Evolutionary conservation across 345 rosid genomes (phyloP).

Genomic region (Arabidopsis arenosa): DNA sequence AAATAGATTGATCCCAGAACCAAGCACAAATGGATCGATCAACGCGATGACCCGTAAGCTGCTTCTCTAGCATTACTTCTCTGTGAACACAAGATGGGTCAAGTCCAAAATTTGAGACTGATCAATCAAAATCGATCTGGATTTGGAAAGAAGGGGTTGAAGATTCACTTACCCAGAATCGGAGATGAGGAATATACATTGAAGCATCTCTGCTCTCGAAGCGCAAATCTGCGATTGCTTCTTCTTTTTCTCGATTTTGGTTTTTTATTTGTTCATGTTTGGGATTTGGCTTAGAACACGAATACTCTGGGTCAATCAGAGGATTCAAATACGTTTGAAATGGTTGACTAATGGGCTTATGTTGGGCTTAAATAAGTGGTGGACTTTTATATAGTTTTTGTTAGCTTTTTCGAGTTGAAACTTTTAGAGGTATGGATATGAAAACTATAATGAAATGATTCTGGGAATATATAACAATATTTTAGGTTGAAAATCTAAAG

Average conservation of each 20-base stretch:
- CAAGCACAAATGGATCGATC: slow-evolving; percentile 93
- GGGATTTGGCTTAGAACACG: neutral
- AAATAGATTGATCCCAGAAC: slow-evolving; percentile 87
- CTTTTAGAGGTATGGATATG: no score
- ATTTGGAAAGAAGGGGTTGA: slow-evolving; percentile 1
- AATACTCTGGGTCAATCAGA: neutral
- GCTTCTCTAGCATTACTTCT: slow-evolving; percentile 97
- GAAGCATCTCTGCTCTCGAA: slow-evolving; percentile 62
- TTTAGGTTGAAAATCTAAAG: no score
- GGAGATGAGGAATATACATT: slow-evolving; percentile 92
- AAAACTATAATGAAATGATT: no score
- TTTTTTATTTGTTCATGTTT: neutral
- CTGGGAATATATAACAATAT: no score
- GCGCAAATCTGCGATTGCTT: slow-evolving; percentile 1
- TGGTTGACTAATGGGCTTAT: no score
- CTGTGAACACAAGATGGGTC: slow-evolving; percentile 45
- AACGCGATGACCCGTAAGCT: slow-evolving; percentile 91
- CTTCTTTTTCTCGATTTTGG: slow-evolving; percentile 3
- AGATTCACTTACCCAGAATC: slow-evolving; percentile 75
- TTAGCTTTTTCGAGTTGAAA: no score
- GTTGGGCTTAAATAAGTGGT: no score
- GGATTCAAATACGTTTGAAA: neutral
- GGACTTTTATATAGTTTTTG: no score
- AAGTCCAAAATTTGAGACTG: slow-evolving; percentile 2
- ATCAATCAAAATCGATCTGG: neutral